Base-by-base conservation (phyloP, 2,329 filamentous ascomycete genomes). In the Trichocomaceae sp. region DNA sequence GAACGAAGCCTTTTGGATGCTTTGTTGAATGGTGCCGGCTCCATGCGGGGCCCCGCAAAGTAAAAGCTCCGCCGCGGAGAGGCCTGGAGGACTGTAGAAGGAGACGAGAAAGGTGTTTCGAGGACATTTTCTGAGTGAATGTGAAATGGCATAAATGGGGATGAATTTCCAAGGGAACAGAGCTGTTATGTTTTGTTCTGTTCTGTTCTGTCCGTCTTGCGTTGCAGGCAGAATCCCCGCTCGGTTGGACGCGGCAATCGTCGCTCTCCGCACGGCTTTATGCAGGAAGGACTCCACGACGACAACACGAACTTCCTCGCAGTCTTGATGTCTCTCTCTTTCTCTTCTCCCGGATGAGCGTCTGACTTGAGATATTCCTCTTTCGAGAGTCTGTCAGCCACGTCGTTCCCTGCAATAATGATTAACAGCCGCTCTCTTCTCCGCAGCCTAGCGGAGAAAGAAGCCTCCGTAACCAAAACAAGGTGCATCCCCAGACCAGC, bases 1-100 rank as follows among this genome's bases (percentile, higher is more conserved):
- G 78, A 3, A 73, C 73, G 67, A 87, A 87, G 61, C 79, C 79
- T 53, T 77, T 76, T 3, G 85, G 83, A 65, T 87, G 85, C 68
- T 88, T 88, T 3, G 55, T 57, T 20, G 55, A 57, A 46, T 54
- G 54, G 29, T 20, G 26, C 12, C 54, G 54, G 23, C 29, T 52
- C 46, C 47, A 49, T 41, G 50, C 49, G 45, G 54, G 45, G 54
- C 49, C 37, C 29, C 48, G 31, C 44, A 52, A 48, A 42, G 50
- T 26, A 48, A 23, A 37, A 45, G 47, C 54, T 56, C 54, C 49
- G 48, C 44, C 22, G 13, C 48, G 48, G 48, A 50, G 48, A 12
- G 46, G 29, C 13, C 45, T 53, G 10, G 42, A 39, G 4, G 44
- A 29, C 22, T 44, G 62, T 57, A 68, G 65, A 7, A 73, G 59